These are phyloP conservation scores for Hippophae tibetana DNA, from an alignment of 306 rosid species.

Conservation along the genomic window DNA sequence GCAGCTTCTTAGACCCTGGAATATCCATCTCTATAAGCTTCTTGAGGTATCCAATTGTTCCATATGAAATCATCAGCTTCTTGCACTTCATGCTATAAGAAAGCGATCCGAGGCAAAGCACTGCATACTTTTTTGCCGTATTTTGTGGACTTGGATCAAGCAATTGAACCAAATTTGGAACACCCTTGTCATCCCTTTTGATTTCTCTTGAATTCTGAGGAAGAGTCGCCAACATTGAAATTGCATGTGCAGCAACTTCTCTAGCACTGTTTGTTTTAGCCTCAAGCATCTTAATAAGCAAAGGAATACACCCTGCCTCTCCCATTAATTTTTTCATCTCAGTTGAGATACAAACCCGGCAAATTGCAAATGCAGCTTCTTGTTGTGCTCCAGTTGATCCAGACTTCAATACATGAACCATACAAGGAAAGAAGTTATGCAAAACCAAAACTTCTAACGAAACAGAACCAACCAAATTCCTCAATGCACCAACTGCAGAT, in stretches of 20 bases:
- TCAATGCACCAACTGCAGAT: constrained; percentile 64
- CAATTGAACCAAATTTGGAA: constrained; percentile 78
- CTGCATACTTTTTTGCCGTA: constrained; percentile 79
- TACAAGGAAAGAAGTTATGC: constrained; percentile 44
- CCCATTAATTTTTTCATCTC: constrained; percentile 71
- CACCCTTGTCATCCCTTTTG: constrained; percentile 63
- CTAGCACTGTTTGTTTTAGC: constrained; percentile 56
- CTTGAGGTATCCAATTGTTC: constrained; percentile 93
- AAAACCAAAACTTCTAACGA: constrained; percentile 51
- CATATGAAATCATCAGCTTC: constrained; percentile 84
- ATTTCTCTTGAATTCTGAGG: constrained; percentile 65
- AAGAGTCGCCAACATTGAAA: constrained; percentile 50
- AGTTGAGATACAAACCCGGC: constrained; percentile 43
- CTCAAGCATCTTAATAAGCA: constrained; percentile 73
- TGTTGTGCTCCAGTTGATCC: constrained; percentile 81
- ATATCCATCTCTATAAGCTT: constrained; percentile 86
- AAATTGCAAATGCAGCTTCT: constrained; percentile 55
- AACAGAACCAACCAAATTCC: constrained; percentile 59
- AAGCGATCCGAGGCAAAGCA: constrained; percentile 59
- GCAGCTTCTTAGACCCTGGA: constrained; percentile 83
- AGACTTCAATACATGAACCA: constrained; percentile 50
- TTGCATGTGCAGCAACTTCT: constrained; percentile 69
- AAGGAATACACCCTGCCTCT: constrained; percentile 65
- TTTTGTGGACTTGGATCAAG: constrained; percentile 83
- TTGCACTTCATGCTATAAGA: constrained; percentile 67